Base-by-base conservation (phyloP, 306 rosid species). In the apple (Malus domestica) region DNA sequence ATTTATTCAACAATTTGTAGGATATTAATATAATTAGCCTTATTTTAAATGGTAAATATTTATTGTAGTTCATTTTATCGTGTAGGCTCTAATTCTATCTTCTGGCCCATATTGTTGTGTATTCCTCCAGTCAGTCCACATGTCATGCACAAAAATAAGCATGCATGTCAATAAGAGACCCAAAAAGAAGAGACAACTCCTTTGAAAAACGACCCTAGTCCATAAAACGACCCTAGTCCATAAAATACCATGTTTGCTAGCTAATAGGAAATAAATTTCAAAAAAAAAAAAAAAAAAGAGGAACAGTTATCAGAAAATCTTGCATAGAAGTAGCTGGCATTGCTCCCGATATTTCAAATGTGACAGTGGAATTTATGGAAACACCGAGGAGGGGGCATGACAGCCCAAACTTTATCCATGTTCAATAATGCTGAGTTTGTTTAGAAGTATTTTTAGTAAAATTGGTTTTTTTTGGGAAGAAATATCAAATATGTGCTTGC, bases 401-500 rank as follows among this genome's bases (percentile, higher is more conserved):
- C 8, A 15, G 6, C 3, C 55, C 20, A 16, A 51, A 16, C 55
- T 6, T 51, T 51, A 1, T 5, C 55, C 8, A 51, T 51, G 20
- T 51, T 51, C 55, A 5, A 51, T 51, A 51, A 15, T 2, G 19
- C 9, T 35, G 40, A 35, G 40, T 38, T 35, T 0, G 2, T 38
- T 38, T 38, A 1, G 42, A 38, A 38, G 0, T 38, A 38, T 38
- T 38, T 38, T 38, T 38, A 7, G 42, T 38, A 2, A 38, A 38
- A 38, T 38, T 38, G 7, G 0, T 7, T 38, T 38, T 38, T 38
- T 27, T 35, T 6, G 7, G 0, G 0, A 38, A 38, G 9, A 38
- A 38, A 7, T 0, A 38, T 38, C 0, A 38, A 0, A 0, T 2
- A 38, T 38, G 10, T 7, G 2, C 0, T 38, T 38, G 42, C 42